Percentiles rank a stretch among this genome's conserved stretches.
Conservation (phyloP, 2,329 filamentous ascomycete genomes). For the Aspergillus tubingensis region DNA sequence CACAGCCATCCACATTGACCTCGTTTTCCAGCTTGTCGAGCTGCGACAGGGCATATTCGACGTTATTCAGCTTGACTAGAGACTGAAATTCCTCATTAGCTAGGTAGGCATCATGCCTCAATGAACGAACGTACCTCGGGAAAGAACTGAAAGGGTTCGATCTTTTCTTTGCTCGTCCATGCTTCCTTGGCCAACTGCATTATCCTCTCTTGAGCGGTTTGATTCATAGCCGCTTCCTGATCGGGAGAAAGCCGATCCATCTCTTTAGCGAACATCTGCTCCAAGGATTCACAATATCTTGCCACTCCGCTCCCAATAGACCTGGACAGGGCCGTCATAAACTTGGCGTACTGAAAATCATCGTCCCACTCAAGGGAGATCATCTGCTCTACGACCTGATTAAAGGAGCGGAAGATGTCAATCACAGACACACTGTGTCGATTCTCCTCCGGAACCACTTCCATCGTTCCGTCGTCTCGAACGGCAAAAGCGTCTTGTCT, state of each 20-base stretch:
- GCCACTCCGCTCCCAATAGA: conserved; percentile 80
- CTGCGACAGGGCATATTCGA: conserved; percentile 91
- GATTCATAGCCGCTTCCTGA: conserved; percentile 74
- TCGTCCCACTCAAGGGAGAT: conserved; percentile 88
- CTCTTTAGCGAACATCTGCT: conserved; percentile 80
- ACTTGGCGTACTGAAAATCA: conserved; percentile 88
- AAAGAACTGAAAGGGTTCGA: conserved; percentile 96
- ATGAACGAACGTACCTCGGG: conserved; percentile 66
- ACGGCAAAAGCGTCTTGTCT: conserved; percentile 87
- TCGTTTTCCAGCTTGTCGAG: conserved; percentile 85
- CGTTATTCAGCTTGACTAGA: conserved; percentile 95
- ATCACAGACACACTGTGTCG: conserved; percentile 91
- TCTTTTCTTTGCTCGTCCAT: conserved; percentile 86
- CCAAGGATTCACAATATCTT: conserved; percentile 87
- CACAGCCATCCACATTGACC: conserved; percentile 90
- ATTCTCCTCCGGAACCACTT: conserved; percentile 72
- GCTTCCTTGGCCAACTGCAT: conserved; percentile 92
- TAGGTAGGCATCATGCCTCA: not conserved
- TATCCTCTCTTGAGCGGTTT: conserved; percentile 88
- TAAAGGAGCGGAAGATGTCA: conserved; percentile 92
- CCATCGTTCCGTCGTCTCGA: conserved; percentile 63
- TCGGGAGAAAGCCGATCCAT: conserved; percentile 92
- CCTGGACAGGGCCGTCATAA: conserved; percentile 91
- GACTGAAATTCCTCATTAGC: conserved; percentile 61
- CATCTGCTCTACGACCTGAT: conserved; percentile 85